Conservation (phyloP, 805 yeast species). For the Nakazawaea molendinolei region DNA sequence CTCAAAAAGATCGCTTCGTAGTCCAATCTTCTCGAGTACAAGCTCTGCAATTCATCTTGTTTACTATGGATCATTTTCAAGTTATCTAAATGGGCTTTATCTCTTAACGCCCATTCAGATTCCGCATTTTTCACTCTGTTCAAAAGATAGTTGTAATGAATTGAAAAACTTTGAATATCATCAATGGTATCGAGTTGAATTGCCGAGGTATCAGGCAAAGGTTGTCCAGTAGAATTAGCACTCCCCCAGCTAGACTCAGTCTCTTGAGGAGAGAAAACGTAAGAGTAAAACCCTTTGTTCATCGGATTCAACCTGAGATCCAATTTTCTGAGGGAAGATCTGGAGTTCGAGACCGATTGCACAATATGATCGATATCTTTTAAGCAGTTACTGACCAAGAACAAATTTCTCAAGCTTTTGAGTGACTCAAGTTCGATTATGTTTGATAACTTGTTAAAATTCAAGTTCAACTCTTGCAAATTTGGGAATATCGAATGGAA, state of each 20-base stretch:
- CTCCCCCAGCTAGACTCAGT: slow-evolving; percentile 1
- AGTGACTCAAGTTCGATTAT: slow-evolving; percentile 28
- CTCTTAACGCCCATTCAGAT: slow-evolving; percentile 32
- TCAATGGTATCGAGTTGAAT: slow-evolving; percentile 31
- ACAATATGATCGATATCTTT: slow-evolving; percentile 27
- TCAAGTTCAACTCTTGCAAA: slow-evolving; percentile 39
- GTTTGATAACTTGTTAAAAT: slow-evolving; percentile 38
- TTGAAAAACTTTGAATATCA: slow-evolving; percentile 36
- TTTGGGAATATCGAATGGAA: slow-evolving; percentile 38
- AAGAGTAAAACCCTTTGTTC: slow-evolving; percentile 42
- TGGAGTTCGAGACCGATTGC: slow-evolving; percentile 23
- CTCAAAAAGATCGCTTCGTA: slow-evolving; percentile 31
- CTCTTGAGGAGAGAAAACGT: slow-evolving; percentile 43
- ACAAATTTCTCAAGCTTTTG: slow-evolving; percentile 30
- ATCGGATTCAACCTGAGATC: slow-evolving; percentile 46
- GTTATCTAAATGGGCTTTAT: slow-evolving; percentile 22
- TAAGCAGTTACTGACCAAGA: slow-evolving; percentile 40
- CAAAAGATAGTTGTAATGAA: slow-evolving; percentile 29
- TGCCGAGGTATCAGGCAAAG: slow-evolving; percentile 7
- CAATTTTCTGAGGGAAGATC: slow-evolving; percentile 29
- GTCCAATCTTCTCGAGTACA: slow-evolving; percentile 20
- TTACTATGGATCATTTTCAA: slow-evolving; percentile 14
- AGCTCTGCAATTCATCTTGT: neutral
- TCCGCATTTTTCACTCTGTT: slow-evolving; percentile 18
- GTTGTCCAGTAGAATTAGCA: slow-evolving; percentile 1